Conservation (phyloP, 1,284 basidiomycete genomes). For the Ganoderma lingzhi region DNA sequence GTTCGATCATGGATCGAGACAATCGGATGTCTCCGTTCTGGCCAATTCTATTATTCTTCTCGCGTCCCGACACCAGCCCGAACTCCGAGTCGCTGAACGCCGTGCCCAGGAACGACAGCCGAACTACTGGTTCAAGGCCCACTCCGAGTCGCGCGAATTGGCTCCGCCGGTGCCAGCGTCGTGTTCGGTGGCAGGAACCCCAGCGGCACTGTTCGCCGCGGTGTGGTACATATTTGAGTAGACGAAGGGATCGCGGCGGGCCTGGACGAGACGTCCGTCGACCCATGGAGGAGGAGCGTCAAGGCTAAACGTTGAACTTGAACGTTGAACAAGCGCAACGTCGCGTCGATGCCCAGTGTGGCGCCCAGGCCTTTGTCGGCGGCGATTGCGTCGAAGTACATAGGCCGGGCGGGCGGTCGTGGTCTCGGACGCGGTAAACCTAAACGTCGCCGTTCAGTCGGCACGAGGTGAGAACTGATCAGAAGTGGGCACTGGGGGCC, state of each 20-base stretch:
- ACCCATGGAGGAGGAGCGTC: slow-evolving; percentile 63
- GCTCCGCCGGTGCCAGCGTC: slow-evolving; percentile 39
- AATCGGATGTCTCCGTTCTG: no score
- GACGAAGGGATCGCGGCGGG: slow-evolving; percentile 52
- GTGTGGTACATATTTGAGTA: neutral
- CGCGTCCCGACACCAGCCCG: slow-evolving; percentile 51
- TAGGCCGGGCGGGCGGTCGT: slow-evolving; percentile 44
- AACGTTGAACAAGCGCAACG: slow-evolving; percentile 38
- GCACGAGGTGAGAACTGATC: neutral
- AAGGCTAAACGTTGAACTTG: slow-evolving; percentile 42
- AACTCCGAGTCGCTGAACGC: slow-evolving; percentile 63
- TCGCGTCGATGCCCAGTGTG: slow-evolving; percentile 54
- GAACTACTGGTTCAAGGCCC: slow-evolving; percentile 65
- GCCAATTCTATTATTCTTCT: no score
- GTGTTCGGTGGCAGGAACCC: slow-evolving; percentile 65
- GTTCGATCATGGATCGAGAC: no score
- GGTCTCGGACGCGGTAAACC: slow-evolving; percentile 48
- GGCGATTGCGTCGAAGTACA: slow-evolving; percentile 48
- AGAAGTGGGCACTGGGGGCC: no score
- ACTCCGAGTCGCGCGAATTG: slow-evolving; percentile 50
- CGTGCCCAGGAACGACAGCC: slow-evolving; percentile 69
- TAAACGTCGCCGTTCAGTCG: slow-evolving; percentile 24
- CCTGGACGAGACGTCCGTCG: slow-evolving; percentile 50
- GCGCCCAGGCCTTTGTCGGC: slow-evolving; percentile 48
- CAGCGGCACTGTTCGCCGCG: slow-evolving; percentile 54